Percentiles rank a stretch among this genome's conserved stretches.
Conservation (phyloP, 805 yeast species). For the Metschnikowia santaceciliae region DNA sequence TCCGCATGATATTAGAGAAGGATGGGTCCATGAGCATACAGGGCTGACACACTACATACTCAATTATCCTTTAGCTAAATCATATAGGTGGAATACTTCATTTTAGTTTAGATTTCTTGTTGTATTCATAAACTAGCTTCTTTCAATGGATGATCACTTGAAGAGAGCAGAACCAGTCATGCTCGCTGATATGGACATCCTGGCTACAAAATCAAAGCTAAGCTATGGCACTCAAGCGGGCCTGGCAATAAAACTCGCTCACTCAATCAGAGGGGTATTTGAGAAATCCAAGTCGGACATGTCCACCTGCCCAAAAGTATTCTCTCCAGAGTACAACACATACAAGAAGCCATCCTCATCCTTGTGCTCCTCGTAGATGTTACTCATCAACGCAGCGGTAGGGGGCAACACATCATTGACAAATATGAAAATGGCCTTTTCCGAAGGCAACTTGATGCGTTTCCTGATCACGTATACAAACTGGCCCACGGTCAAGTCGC, state of each 20-base stretch:
- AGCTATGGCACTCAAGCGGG: background rate
- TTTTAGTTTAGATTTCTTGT: no score
- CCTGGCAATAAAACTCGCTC: background rate
- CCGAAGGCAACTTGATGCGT: slow-evolving; percentile 92
- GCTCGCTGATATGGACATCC: background rate
- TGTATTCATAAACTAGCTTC: no score
- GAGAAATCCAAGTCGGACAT: slow-evolving; percentile 19
- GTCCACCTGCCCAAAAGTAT: slow-evolving; percentile 74
- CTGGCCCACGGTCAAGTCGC: slow-evolving; percentile 95
- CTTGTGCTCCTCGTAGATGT: slow-evolving; percentile 93
- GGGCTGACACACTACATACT: background rate
- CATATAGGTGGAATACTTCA: no score
- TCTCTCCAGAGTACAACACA: slow-evolving; percentile 94
- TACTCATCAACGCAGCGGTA: slow-evolving; percentile 93
- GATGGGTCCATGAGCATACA: slow-evolving; percentile 9
- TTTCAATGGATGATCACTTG: no score
- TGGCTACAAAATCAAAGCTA: background rate
- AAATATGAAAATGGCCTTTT: slow-evolving; percentile 95
- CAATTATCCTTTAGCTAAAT: no score
- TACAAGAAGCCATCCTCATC: slow-evolving; percentile 97
- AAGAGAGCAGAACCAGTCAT: slow-evolving; percentile 3
- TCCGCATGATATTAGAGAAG: slow-evolving; percentile 11
- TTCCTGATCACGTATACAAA: slow-evolving; percentile 96
- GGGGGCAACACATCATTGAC: slow-evolving; percentile 97
- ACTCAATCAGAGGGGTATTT: slow-evolving; percentile 5